A percentile compares a stretch with the other conserved stretches of the same genome.
These are phyloP conservation scores for Chytriomyces sp. DNA, from an alignment of 192 early-diverging fungal species.

Conservation along the genomic window DNA sequence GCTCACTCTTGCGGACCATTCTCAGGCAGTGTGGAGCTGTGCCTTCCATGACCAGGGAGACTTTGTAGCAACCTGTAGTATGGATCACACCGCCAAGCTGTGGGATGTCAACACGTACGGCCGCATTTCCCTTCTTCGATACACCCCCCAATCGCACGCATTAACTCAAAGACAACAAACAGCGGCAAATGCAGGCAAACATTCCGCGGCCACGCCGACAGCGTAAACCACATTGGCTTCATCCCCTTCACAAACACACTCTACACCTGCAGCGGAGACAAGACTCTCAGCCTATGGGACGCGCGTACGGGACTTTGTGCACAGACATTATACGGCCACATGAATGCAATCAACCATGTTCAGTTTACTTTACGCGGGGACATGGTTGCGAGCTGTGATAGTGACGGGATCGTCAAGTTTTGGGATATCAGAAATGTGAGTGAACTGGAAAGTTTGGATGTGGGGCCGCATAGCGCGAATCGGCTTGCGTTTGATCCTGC, in stretches of 20 bases:
- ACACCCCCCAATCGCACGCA: neutral
- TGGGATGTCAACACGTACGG: constrained; percentile 63
- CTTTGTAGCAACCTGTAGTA: constrained; percentile 52
- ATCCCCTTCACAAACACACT: constrained; percentile 61
- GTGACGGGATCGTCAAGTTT: constrained; percentile 58
- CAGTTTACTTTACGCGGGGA: constrained; percentile 46
- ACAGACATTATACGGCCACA: constrained; percentile 62
- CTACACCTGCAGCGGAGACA: constrained; percentile 60
- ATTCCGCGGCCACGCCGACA: constrained; percentile 61
- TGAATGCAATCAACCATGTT: constrained; percentile 57
- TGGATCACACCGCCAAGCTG: constrained; percentile 64
- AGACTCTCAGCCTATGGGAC: constrained; percentile 64
- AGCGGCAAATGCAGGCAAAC: constrained; percentile 63
- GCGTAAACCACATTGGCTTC: constrained; percentile 60
- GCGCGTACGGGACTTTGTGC: constrained; percentile 53
- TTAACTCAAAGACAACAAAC: neutral
- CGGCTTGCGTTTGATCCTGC: constrained; percentile 55
- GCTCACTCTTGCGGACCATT: constrained; percentile 56
- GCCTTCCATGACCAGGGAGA: constrained; percentile 64
- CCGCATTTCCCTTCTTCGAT: neutral
- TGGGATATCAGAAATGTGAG: constrained; percentile 58
- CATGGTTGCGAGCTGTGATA: constrained; percentile 53
- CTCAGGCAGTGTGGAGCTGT: constrained; percentile 63
- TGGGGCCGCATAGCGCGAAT: constrained; percentile 56
- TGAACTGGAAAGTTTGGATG: constrained; percentile 42